Evolutionary conservation across 441 rosid genomes (phyloP).

Genomic region (Geranium incanum): DNA sequence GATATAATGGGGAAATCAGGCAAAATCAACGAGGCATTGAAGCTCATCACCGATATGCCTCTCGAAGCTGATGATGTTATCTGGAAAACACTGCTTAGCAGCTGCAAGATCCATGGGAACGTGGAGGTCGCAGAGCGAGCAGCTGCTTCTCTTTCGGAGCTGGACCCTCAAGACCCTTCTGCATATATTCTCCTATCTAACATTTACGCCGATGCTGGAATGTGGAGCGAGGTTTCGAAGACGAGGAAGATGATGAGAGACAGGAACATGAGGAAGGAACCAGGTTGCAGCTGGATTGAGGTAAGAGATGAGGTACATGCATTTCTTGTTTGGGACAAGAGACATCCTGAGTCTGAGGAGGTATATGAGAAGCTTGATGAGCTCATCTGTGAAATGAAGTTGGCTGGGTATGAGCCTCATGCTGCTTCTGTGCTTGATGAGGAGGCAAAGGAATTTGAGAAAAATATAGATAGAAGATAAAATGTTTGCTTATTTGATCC

Average conservation of each 20-base stretch:
- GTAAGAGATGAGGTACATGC: conserved; percentile 62
- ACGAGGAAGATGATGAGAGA: conserved; percentile 55
- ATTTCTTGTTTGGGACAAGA: conserved; percentile 58
- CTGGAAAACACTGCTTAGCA: conserved; percentile 76
- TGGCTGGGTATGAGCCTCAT: conserved; percentile 20
- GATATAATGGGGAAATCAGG: conserved; percentile 83
- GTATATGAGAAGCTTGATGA: conserved; percentile 45
- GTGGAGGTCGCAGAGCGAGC: conserved; percentile 74
- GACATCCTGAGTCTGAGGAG: conserved; percentile 56
- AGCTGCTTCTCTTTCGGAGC: conserved; percentile 38
- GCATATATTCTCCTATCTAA: conserved; percentile 68
- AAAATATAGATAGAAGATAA: too few species aligned
- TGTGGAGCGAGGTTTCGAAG: conserved; percentile 66
- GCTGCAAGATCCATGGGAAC: conserved; percentile 62
- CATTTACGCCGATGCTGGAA: conserved; percentile 65
- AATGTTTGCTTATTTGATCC: too few species aligned
- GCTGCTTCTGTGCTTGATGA: conserved; percentile 18
- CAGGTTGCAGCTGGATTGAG: conserved; percentile 92
- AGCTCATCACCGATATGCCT: conserved; percentile 60
- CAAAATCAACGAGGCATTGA: conserved; percentile 42
- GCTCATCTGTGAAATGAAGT: conserved; percentile 48
- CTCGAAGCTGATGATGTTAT: conserved; percentile 65
- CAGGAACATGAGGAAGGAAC: conserved; percentile 67
- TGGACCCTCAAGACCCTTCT: conserved; percentile 71
- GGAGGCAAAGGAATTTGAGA: conserved; percentile 9